Base-by-base conservation (phyloP, 2,329 filamentous ascomycete species). In the Aspergillus bombycis region DNA sequence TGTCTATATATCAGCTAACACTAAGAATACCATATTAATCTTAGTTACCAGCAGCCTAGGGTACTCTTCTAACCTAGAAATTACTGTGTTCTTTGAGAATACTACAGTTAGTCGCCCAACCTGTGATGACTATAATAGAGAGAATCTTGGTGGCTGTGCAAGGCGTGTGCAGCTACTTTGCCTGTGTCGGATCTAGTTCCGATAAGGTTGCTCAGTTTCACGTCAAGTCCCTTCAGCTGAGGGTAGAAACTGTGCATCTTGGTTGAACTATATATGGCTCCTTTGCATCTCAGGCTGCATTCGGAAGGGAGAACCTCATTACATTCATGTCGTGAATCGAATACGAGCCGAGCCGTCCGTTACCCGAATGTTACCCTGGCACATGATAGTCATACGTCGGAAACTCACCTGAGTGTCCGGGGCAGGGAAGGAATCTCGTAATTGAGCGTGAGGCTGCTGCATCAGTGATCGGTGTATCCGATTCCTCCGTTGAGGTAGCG, bases 121-220 rank as follows among this genome's bases (percentile, higher is more conserved):
- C n/a, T 72, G 67, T 60, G 67, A 72, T 26, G 48, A n/a, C 38
- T 38, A 60, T 67, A 74, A 74, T 16, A 72, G 64, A 30, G 62
- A 74, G 21, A 73, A 77, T 62, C 62, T 73, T 62, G 70, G 75
- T 56, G n/a, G 56, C 65, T 19, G 69, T 79, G 16, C 74, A 80
- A 68, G 77, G 78, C 23, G 70, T 69, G 32, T 81, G 75, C 67
- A 80, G 77, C 70, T 80, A 81, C 68, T 76, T 75, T 1, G 73
- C 80, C 53, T 81, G 79, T 61, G 75, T 76, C n/a, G 75, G 79
- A 4, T 64, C 61, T 11, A 65, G 72, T 38, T 66, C 64, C 23
- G 74, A 78, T 68, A 75, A 69, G 53, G 74, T 80, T 38, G 74
- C 74, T 43, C 77, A 81, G 67, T 80, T 78, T 66, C 77, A 77